Base-by-base conservation (phyloP, 768 basidiomycete genomes). In the Pulveroboletus sp. region DNA sequence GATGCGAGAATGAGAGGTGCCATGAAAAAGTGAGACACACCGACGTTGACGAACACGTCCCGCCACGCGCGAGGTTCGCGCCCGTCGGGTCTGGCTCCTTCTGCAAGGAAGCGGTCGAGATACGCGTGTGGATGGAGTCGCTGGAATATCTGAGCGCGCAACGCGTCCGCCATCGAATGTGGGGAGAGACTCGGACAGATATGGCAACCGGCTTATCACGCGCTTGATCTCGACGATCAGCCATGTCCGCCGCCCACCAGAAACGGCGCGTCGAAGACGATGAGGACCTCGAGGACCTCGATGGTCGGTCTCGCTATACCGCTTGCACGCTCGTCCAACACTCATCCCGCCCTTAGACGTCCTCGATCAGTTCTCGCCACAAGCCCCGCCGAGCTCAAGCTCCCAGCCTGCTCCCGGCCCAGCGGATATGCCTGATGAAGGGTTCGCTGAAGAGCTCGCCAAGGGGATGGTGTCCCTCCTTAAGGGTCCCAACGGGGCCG, bases 61-160 rank as follows among this genome's bases (percentile, higher is more conserved):
- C 95, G 73, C 82, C 86, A 95, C 11, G 71, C 81, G 22, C 67
- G 69, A 7, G 81, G 66, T n/a, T 75, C 73, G 24, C 96, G 77
- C 11, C 92, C 92, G 64, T 97, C 93, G 0, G 93, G 90, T 46
- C 96, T 70, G 48, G 87, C 74, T 8, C 81, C 73, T 62, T 95
- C 85, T 2, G 78, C 73, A 16, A 97, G 70, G 61, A 96, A 98
- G 7, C 87, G 79, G 57, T 91, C 85, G 39, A 98, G 81, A 65
- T 97, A 98, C 5, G 82, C 78, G 27, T 80, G 79, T 2, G 96
- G 95, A 60, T 97, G 93, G 0, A 99, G 77, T 13, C 92, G 84
- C 59, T 92, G 88, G 70, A 94, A 94, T 27, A 85, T 81, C 31
- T 67, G 65, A 1, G 67, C 51, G 57, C 67, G 67, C 27, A 63